phyloP scores from a whole-genome alignment of 1,139 yeast species.

The Yamadazyma sp. region DNA sequence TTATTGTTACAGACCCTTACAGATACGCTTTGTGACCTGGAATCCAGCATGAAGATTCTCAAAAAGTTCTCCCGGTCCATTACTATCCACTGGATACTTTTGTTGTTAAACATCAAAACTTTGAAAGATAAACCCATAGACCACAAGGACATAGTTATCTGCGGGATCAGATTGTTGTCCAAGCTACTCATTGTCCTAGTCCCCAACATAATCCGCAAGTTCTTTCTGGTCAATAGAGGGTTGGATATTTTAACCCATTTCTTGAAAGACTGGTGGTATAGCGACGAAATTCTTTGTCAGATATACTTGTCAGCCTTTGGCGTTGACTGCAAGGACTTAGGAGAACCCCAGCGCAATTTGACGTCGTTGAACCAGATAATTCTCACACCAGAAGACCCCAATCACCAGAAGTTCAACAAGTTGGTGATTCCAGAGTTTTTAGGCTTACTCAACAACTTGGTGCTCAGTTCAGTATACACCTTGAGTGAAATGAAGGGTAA shows the following conservation, averaged over 20 bases:
- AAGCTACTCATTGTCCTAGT: conserved; percentile 50
- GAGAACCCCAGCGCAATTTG: conserved; percentile 7
- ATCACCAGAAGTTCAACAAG: conserved; percentile 14
- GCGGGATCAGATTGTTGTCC: conserved; percentile 51
- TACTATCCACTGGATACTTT: conserved; percentile 65
- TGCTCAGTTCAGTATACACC: conserved; percentile 33
- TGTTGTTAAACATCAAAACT: conserved; percentile 43
- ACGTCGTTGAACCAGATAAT: conserved; percentile 12
- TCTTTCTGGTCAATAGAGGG: conserved; percentile 55
- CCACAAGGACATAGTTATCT: conserved; percentile 39
- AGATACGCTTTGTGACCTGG: conserved; percentile 30
- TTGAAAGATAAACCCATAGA: conserved; percentile 7
- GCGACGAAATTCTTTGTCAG: conserved; percentile 32
- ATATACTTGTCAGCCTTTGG: conserved; percentile 46
- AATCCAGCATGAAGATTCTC: conserved; percentile 34
- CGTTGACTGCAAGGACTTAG: conserved; percentile 18
- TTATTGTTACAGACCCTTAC: conserved; percentile 30
- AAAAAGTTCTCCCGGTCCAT: conserved; percentile 56
- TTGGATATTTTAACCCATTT: conserved; percentile 50
- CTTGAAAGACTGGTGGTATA: conserved; percentile 47
- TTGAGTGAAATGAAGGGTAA: conserved; percentile 36
- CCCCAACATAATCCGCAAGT: conserved; percentile 44
- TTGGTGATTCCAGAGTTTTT: conserved; percentile 42
- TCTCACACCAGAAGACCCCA: conserved; percentile 3
- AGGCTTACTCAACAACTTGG: conserved; percentile 40